Conservation (phyloP, 1,139 yeast genomes). For the Pichia sp. region DNA sequence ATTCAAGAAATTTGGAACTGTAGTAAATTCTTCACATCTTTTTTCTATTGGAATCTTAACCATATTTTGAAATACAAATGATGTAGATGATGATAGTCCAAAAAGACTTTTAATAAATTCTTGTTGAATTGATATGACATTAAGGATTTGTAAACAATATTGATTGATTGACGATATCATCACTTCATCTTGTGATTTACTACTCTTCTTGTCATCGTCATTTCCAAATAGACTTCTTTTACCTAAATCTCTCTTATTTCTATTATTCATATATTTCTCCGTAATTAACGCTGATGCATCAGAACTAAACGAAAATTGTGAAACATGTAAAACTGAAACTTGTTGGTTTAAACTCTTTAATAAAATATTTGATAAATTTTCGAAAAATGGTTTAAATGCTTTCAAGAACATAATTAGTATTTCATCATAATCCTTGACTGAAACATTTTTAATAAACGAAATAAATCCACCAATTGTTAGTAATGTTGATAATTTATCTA, state of each 20-base stretch:
- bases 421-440: conserved; percentile 36
- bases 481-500: conserved; percentile 19
- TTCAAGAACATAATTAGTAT: conserved; percentile 29
- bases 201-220: neutral
- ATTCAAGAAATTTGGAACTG: conserved; percentile 5
- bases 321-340: conserved; percentile 12
- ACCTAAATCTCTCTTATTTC: conserved; percentile 7
- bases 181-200: conserved; percentile 11
- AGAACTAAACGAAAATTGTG: conserved; percentile 18
- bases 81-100: conserved; percentile 51
- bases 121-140: conserved; percentile 47
- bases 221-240: conserved; percentile 13
- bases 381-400: conserved; percentile 27
- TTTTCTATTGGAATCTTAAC: conserved; percentile 38
- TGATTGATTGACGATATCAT: neutral
- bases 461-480: conserved; percentile 54
- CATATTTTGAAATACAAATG: conserved; percentile 43
- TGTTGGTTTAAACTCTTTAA: conserved; percentile 28
- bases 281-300: conserved; percentile 20
- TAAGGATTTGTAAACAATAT: conserved; percentile 7
- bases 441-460: conserved; percentile 57
- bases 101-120: conserved; percentile 60
- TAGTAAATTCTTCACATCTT: conserved; percentile 26
- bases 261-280: conserved; percentile 10
- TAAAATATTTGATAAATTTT: conserved; percentile 29